These are phyloP conservation scores for Backusella psychrophila DNA, from an alignment of 192 early-diverging fungal species.

Conservation along the genomic window DNA sequence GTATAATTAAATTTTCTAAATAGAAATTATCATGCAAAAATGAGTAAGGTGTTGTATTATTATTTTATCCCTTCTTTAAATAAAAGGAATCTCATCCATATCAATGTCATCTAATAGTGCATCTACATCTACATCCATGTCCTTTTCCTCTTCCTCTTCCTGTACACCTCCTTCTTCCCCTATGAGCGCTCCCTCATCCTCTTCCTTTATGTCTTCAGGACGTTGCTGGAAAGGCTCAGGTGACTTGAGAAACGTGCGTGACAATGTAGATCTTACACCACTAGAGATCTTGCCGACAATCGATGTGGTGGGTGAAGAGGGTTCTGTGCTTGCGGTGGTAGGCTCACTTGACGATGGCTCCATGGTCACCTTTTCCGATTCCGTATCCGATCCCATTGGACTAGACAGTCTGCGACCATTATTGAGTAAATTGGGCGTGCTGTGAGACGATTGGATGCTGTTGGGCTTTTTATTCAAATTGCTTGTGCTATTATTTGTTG, in stretches of 20 bases:
- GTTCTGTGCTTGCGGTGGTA: background rate
- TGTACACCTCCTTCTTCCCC: background rate
- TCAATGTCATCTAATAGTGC: conserved; percentile 22
- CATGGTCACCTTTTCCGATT: background rate
- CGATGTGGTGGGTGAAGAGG: background rate
- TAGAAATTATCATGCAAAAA: background rate
- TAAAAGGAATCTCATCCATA: conserved; percentile 34
- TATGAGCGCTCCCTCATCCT: background rate
- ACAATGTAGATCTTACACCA: conserved; percentile 22
- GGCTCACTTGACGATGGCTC: background rate
- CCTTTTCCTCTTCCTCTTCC: conserved; percentile 15
- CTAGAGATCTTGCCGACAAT: conserved; percentile 17
- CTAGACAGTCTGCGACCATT: background rate
- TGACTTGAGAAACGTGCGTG: conserved; percentile 22
- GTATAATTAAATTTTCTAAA: background rate
- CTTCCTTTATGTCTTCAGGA: background rate
- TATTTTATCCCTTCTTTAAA: background rate
- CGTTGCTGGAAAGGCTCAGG: background rate
- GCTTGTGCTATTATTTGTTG: background rate
- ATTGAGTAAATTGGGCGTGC: background rate
- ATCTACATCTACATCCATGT: conserved; percentile 18
- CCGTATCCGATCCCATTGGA: background rate
- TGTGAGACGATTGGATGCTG: background rate
- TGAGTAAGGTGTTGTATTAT: background rate
- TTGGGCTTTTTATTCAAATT: background rate